Conservation (phyloP, 345 rosid genomes). For the Citrus sp. region DNA sequence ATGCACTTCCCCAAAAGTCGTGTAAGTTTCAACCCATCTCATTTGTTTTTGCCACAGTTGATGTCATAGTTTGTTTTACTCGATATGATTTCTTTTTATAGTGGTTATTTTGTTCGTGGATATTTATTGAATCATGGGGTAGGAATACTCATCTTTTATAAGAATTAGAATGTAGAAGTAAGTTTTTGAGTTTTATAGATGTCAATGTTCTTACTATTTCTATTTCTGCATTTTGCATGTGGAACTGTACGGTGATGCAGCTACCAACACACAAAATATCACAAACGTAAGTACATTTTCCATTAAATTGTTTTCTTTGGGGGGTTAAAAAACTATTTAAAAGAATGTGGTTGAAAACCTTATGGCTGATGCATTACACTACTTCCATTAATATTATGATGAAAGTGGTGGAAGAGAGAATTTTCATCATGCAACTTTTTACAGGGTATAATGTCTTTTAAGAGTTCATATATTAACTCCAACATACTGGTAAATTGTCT, state of each 20-base stretch:
- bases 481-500: constrained; percentile 10
- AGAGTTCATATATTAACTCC: neutral
- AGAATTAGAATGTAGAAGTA: neutral
- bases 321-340: neutral
- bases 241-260: constrained; percentile 47
- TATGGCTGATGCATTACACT: neutral
- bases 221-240: constrained; percentile 50
- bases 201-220: constrained; percentile 29
- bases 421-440: neutral
- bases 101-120: neutral
- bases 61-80: neutral
- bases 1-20: constrained; percentile 97
- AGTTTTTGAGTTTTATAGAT: neutral
- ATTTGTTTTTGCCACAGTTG: neutral
- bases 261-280: constrained; percentile 99
- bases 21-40: constrained; percentile 48
- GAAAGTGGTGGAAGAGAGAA: neutral
- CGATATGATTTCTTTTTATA: neutral
- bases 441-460: neutral
- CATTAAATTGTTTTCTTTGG: neutral
- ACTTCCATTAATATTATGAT: neutral
- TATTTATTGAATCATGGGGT: neutral
- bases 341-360: neutral
- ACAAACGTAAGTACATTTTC: constrained; percentile 79
- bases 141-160: neutral